Evolutionary conservation across 495 filamentous ascomycete species (phyloP), one percentile per base, ranked within the genome.

Genomic region (Penicillium salamii): DNA sequence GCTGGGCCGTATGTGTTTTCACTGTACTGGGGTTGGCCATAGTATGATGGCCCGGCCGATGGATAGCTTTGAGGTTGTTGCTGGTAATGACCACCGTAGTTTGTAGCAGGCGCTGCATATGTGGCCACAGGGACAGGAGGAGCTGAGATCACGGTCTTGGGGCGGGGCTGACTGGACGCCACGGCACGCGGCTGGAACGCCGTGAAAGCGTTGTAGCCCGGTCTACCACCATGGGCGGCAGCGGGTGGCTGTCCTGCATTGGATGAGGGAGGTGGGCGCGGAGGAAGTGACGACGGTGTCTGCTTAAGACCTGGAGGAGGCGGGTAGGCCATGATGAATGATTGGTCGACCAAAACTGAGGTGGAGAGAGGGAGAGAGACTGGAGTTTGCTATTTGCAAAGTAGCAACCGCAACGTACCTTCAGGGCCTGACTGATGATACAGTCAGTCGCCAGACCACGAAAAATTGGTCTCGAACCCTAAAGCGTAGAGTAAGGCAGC

Each of bases 311-410:
- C 89, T 87, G 90, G 88, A 85, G 89, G 89, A 60, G 88, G 88
- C 62, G 89, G 87, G 79, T 90, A 91, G 70, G 90, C 86, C 91
- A 95, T 95, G 85, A 87, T 91, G 87, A 91, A 91, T 73, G 82
- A 78, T 69, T 72, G 47, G 77, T 76, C 77, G 53, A 62, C 53
- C 68, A 66, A 55, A 61, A 32, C 3, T 8, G 45, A 46, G 49
- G 55, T 20, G 46, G 46, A 18, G 20, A 35, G 33, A 46, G 11
- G 13, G 37, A 51, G 50, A 57, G 50, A 59, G 52, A 63, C 49
- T 26, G 4, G 57, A 52, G 67, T 64, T 61, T 58, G 62, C 59
- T 66, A 61, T 61, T 42, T 67, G 59, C 52, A 58, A 53, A 58
- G 58, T 57, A 65, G 65, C 65, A 67, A 62, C 60, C 68, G 58